Percentiles rank a stretch among this genome's conserved stretches.
phyloP scores from a whole-genome alignment of 2,329 filamentous ascomycete species.

The Conoideocrella luteorostrata region DNA sequence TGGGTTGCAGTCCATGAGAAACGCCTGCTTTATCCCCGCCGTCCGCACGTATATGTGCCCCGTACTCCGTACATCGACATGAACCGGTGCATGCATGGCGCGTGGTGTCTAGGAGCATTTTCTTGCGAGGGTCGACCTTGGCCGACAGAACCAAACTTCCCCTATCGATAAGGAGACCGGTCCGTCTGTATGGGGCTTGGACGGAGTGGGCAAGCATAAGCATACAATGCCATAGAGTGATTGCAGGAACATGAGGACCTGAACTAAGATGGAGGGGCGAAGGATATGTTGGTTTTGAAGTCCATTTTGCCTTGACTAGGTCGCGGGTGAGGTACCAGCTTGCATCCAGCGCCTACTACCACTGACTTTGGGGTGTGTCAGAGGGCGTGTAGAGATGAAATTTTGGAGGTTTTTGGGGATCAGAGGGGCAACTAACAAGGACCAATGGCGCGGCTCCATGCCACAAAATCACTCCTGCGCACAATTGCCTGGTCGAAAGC shows the following conservation, averaged over 20 bases:
- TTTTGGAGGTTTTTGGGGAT: constrained; percentile 9
- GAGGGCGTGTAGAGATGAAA: constrained; percentile 9
- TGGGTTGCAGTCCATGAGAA: neutral
- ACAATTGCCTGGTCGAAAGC: neutral
- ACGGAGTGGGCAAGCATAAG: no score
- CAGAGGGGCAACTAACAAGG: neutral
- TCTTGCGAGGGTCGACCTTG: neutral
- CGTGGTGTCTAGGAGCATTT: neutral
- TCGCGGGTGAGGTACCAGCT: neutral
- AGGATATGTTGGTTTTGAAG: neutral
- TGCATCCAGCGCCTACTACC: no score
- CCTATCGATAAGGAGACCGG: neutral
- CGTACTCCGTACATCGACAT: neutral
- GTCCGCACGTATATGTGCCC: neutral
- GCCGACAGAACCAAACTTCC: neutral
- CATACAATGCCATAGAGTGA: no score
- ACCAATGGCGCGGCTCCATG: neutral
- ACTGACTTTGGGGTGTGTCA: no score
- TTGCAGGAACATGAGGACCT: neutral
- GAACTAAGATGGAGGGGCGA: no score
- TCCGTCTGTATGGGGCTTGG: no score
- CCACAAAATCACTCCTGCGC: constrained; percentile 5
- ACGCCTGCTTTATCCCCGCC: no score
- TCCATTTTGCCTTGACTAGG: neutral
- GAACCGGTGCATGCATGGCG: neutral